phyloP scores from a whole-genome alignment of 257 asterid species.

The Buddleja alternifolia region DNA sequence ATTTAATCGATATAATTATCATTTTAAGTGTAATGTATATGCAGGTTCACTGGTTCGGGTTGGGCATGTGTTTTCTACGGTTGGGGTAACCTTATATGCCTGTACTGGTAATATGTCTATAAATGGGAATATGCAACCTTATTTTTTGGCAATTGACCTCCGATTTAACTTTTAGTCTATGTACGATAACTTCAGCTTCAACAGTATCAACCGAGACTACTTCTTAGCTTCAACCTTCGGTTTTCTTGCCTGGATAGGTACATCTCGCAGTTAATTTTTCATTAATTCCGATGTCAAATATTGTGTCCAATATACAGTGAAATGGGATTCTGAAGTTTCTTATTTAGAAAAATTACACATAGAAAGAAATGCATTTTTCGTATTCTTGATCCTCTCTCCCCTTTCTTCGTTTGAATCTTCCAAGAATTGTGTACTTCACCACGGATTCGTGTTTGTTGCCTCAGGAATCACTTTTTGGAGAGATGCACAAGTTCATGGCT shows the following conservation, averaged over 20 bases:
- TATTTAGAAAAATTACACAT: too few species aligned
- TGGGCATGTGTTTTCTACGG: constrained; percentile 89
- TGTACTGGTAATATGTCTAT: constrained; percentile 61
- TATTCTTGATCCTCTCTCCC: too few species aligned
- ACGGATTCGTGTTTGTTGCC: constrained; percentile 15
- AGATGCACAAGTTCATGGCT: constrained; percentile 69
- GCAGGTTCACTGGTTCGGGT: constrained; percentile 91
- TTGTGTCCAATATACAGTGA: too few species aligned
- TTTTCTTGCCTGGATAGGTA: constrained; percentile 76
- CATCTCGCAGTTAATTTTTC: too few species aligned
- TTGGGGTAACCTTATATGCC: constrained; percentile 95
- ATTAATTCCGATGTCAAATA: too few species aligned
- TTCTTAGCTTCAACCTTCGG: constrained; percentile 74
- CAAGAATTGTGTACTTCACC: too few species aligned
- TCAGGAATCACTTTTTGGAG: constrained; percentile 79
- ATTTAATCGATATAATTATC: too few species aligned
- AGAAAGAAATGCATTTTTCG: too few species aligned
- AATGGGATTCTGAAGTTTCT: too few species aligned
- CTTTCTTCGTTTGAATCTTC: too few species aligned
- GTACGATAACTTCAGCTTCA: constrained; percentile 51
- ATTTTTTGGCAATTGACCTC: not conserved
- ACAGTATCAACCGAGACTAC: constrained; percentile 69
- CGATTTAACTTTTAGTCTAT: constrained; percentile 19
- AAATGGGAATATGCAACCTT: constrained; percentile 11
- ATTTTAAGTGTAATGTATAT: constrained; percentile 14